These are phyloP conservation scores for Coemansia sp. DNA, from an alignment of 192 early-diverging fungal genomes.

Conservation along the genomic window DNA sequence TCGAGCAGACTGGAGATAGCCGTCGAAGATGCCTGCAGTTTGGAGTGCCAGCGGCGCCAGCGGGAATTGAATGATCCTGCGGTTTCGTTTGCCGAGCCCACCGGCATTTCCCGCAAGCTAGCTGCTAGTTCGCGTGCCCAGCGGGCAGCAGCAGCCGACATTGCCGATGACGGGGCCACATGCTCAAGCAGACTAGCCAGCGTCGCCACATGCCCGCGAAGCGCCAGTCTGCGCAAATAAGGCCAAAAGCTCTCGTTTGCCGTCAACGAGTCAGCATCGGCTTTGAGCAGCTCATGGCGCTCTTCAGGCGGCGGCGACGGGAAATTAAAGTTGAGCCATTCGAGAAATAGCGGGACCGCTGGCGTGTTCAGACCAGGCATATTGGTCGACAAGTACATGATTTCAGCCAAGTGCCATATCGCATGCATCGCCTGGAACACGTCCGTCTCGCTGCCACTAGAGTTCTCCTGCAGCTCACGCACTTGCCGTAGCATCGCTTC, in stretches of 20 bases:
- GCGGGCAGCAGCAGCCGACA: conserved; percentile 19
- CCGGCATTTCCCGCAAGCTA: conserved; percentile 27
- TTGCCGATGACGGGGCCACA: conserved; percentile 6
- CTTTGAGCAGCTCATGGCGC: conserved; percentile 6
- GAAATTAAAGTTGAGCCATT: conserved; percentile 54
- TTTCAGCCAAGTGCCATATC: conserved; percentile 50
- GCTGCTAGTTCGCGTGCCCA: conserved; percentile 31
- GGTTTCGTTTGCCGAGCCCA: conserved; percentile 44
- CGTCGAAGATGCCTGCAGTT: conserved; percentile 18
- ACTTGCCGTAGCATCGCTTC: conserved; percentile 47
- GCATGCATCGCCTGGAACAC: conserved; percentile 46
- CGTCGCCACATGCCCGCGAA: conserved; percentile 36
- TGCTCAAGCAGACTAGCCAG: conserved; percentile 35
- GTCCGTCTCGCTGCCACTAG: conserved; percentile 15
- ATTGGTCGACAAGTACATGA: conserved; percentile 36
- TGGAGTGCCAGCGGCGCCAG: conserved; percentile 36
- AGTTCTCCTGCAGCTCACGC: conserved; percentile 28
- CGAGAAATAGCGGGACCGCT: conserved; percentile 29
- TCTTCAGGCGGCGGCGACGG: conserved; percentile 36
- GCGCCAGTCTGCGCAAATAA: conserved; percentile 29
- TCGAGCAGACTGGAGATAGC: conserved; percentile 18
- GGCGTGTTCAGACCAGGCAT: conserved; percentile 26
- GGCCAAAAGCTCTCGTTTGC: conserved; percentile 23
- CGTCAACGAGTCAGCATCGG: conserved; percentile 16
- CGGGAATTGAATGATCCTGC: conserved; percentile 26